Evolutionary conservation across 139 green algal genomes (phyloP), one percentile per base, ranked within the genome.

Genomic region (Micractinium sp.): DNA sequence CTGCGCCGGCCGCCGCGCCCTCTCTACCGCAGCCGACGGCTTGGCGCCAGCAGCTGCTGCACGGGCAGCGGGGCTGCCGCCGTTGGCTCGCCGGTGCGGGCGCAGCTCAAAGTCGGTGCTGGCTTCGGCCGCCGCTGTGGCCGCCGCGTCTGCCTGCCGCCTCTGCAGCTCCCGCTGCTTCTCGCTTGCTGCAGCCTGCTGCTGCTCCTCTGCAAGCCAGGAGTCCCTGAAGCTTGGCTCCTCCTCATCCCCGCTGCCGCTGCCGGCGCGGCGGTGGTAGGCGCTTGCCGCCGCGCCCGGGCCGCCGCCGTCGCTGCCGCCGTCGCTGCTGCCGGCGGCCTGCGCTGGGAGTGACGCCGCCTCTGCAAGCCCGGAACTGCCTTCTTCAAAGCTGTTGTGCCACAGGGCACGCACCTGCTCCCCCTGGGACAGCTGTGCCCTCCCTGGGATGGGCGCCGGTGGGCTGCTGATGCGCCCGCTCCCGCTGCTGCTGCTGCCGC

Each of bases 171-270:
- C 35, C 27, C 38, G 13, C 60, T 66, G 74, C 76, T 61, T 36
- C 53, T 78, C 76, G 27, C 15, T 36, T 53, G 36, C 38, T 25
- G 38, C 69, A 29, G 60, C 41, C 63, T 69, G 61, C 77, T 36
- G 78, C 87, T 56, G 31, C 38, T 35, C 77, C 87, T 86, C 61
- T 0, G 38, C 47, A 35, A 90, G 87, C 87, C 87, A 90, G 7
- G 77, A 81, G 87, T 90, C 87, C 23, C 63, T 47, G 78, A 90
- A 90, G 78, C 87, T 90, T 29, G 77, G 86, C 60, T 89, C 86
- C 56, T 89, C 86, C 56, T 89, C 86, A 3, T 86, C 56, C 0
- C 53, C 33, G n/a, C 56, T 86, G 81, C 81, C 81, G 36, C 66
- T 88, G 83, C 83, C 81, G 83, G 15, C 63, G 82, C 83, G 71